Conservation (phyloP, 2,329 filamentous ascomycete species). For the Verticillium isaacii region DNA sequence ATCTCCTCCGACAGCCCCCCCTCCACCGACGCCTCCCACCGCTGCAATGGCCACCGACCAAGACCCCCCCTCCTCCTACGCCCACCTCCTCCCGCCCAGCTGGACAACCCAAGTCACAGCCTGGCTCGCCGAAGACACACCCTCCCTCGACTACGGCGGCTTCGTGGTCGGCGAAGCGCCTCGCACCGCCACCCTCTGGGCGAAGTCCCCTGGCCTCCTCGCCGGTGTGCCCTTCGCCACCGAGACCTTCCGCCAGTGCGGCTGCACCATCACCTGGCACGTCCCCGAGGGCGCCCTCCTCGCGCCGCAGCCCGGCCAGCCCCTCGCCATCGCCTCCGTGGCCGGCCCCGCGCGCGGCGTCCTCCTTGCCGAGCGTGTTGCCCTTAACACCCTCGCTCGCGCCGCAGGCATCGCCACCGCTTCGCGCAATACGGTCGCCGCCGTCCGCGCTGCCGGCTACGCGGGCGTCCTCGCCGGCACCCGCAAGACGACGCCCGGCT, state of each 20-base stretch:
- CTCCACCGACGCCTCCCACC: too few species aligned
- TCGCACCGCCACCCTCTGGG: slow-evolving; percentile 62
- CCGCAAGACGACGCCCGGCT: slow-evolving; percentile 94
- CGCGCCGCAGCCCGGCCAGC: slow-evolving; percentile 39
- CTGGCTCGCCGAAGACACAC: slow-evolving; percentile 96
- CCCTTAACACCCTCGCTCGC: slow-evolving; percentile 81
- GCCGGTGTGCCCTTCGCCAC: slow-evolving; percentile 94
- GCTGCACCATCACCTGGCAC: slow-evolving; percentile 90
- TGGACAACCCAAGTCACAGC: slow-evolving; percentile 76
- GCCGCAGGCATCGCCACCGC: slow-evolving; percentile 87
- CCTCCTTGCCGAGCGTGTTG: slow-evolving; percentile 88
- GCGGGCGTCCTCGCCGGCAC: slow-evolving; percentile 85
- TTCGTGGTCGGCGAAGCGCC: slow-evolving; percentile 81
- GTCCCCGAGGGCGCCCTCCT: slow-evolving; percentile 69
- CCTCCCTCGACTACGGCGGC: slow-evolving; percentile 93
- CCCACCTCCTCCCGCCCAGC: slow-evolving; percentile 74
- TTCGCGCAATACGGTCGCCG: slow-evolving; percentile 48
- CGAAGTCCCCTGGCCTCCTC: slow-evolving; percentile 71
- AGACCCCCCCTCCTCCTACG: slow-evolving; percentile 35
- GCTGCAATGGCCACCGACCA: neutral
- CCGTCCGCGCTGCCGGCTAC: slow-evolving; percentile 65
- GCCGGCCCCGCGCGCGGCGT: slow-evolving; percentile 74
- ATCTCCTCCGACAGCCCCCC: neutral
- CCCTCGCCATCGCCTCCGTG: slow-evolving; percentile 71
- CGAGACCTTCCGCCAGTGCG: slow-evolving; percentile 85